Base-by-base conservation (phyloP, 2,329 filamentous ascomycete genomes). In the Calonectria montana region DNA sequence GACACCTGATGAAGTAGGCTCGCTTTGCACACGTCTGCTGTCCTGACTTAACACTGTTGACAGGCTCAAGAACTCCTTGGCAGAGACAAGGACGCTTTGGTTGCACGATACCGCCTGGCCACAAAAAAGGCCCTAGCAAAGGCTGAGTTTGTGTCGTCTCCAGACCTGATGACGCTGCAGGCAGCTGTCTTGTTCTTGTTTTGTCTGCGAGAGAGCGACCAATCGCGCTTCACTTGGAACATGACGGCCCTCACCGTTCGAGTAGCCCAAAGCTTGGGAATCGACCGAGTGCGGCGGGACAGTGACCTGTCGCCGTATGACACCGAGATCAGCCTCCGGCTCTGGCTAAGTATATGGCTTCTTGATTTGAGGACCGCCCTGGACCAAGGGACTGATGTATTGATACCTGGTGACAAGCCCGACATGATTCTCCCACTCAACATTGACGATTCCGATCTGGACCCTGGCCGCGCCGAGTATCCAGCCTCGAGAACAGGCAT, bases 281-380 rank as follows among this genome's bases (percentile, higher is more conserved):
- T 73, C 5, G 65, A 73, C 37, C 59, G 43, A 4, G 57, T 65
- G 1, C 41, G 29, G 15, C 61, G 62, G 16, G 57, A 43, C 23
- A 35, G 50, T 25, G 48, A 64, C 27, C 29, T 66, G 7, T 69
- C 41, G 4, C 66, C 61, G 1, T 48, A 65, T 18, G 41, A 69
- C 25, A 55, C 55, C 15, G 72, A 73, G 48, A 72, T 62, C 4
- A 67, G 69, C 45, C 48, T 62, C 15, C 47, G 69, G 63, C 69
- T 73, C 2, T 73, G 72, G 72, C 66, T 72, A 3, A 61, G 53
- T 16, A 57, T 72, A 37, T 72, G 70, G 66, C 29, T 72, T 15
- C 25, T 72, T n/a, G 70, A 72, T 43, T 47, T 65, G 37, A 69
- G 57, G 35, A 72, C 70, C 2, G 61, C 70, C 25, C 21, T 72